Base-by-base conservation (phyloP, 2,329 filamentous ascomycete genomes). In the Trichoderma asperellum region DNA sequence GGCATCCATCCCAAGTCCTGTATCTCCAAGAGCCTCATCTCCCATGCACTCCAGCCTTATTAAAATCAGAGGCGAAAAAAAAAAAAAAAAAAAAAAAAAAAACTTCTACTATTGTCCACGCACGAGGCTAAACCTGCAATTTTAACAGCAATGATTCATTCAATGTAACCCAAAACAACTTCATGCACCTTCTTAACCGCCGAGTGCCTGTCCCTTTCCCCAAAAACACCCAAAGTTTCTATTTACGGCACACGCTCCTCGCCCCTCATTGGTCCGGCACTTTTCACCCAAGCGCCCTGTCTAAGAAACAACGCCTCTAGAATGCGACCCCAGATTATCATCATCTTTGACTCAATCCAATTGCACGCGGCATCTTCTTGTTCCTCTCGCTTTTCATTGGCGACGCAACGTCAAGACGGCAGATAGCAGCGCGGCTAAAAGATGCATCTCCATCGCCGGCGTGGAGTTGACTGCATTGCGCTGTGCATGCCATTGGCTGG, bases 231-330 rank as follows among this genome's bases (percentile, higher is more conserved):
- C 1, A 40, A 24, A 24, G 27, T 58, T 58, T 66, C 53, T 66
- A 66, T 66, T 66, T 66, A 21, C 63, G 27, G 27, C 63, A n/a
- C 37, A 21, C 63, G n/a, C 37, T 14, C 37, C 63, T 49, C 10
- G 53, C n/a, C 55, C 58, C 63, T 37, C 53, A 66, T 66, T 66
- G 63, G 63, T 34, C 63, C 63, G 53, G 53, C 63, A 49, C 35
- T 24, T 18, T 57, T 58, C 27, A 4, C 62, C 62, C 52, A 66
- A 66, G 63, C 63, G 63, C 63, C 63, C 18, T 35, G 55, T 43
- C 40, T 40, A 47, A 40, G 24, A 56, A 65, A 47, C 60, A 53
- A 52, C 47, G 32, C 32, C 16, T 18, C 53, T n/a, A 43, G 40
- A 58, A 35, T 57, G 52, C 32, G 52, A 57, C 62, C 52, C 62